phyloP scores from a whole-genome alignment of 2,329 filamentous ascomycete species.

The Mycogone perniciosa region DNA sequence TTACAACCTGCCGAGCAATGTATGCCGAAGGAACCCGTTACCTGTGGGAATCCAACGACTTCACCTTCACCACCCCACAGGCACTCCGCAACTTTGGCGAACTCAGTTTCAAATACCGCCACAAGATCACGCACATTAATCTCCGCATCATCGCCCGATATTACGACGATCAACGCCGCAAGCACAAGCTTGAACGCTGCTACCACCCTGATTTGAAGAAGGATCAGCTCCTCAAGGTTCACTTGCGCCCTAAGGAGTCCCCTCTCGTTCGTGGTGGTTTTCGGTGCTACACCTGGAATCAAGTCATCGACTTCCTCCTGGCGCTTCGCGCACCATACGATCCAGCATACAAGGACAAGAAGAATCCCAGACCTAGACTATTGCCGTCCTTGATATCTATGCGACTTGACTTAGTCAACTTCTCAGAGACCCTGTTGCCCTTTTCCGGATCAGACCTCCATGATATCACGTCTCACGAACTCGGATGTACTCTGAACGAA shows the following conservation, averaged over 20 bases:
- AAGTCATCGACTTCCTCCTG: slow-evolving; percentile 46
- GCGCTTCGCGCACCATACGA: slow-evolving; percentile 46
- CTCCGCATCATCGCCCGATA: slow-evolving; percentile 50
- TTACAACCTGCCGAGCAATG: slow-evolving; percentile 46
- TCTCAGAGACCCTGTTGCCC: slow-evolving; percentile 39
- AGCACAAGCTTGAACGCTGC: slow-evolving; percentile 35
- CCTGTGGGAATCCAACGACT: slow-evolving; percentile 47
- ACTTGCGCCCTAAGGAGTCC: slow-evolving; percentile 38
- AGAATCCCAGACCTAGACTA: slow-evolving; percentile 34
- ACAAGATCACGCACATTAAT: slow-evolving; percentile 39
- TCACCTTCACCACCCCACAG: slow-evolving; percentile 48
- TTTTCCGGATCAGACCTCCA: slow-evolving; percentile 44
- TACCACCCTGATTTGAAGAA: slow-evolving; percentile 40
- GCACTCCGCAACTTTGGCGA: slow-evolving; percentile 44
- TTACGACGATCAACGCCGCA: slow-evolving; percentile 45
- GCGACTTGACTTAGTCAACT: slow-evolving; percentile 51
- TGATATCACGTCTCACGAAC: slow-evolving; percentile 46
- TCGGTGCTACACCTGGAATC: slow-evolving; percentile 48
- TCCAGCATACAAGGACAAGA: slow-evolving; percentile 31
- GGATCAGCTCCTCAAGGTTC: slow-evolving; percentile 36
- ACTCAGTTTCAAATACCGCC: slow-evolving; percentile 36
- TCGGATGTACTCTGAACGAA: slow-evolving; percentile 48
- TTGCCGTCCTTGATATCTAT: slow-evolving; percentile 41
- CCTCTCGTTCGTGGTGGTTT: slow-evolving; percentile 46
- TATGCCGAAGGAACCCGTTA: slow-evolving; percentile 42